A percentile compares a stretch with the other conserved stretches of the same genome.
Conservation (phyloP, 2,329 filamentous ascomycete species). For the Exophiala alcalophila region DNA sequence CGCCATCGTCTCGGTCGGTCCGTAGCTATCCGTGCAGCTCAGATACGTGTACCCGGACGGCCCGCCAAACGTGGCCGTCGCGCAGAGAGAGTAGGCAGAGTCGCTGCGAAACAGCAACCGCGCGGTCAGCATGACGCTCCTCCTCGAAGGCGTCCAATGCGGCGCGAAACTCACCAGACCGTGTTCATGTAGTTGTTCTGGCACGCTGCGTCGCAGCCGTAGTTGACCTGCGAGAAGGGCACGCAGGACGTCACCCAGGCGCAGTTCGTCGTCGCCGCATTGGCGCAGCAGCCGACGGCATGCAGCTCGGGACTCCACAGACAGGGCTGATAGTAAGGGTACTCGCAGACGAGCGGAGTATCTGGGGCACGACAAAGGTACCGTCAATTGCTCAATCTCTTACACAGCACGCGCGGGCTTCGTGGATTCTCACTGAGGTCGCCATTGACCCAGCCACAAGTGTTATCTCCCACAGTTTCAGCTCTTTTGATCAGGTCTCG, state of each 20-base stretch:
- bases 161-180: slow-evolving; percentile 13
- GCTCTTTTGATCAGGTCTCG: slow-evolving; percentile 6
- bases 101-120: too few species aligned
- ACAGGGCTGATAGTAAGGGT: slow-evolving; percentile 8
- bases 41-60: slow-evolving; percentile 12
- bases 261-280: slow-evolving; percentile 6
- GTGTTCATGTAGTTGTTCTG: slow-evolving; percentile 10
- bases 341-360: slow-evolving; percentile 8
- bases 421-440: slow-evolving; percentile 5
- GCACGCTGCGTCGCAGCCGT: slow-evolving; percentile 12
- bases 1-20: slow-evolving; percentile 10
- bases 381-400: background rate
- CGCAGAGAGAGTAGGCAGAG: slow-evolving; percentile 5
- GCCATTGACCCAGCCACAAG: slow-evolving; percentile 17
- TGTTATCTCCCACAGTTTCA: slow-evolving; percentile 6
- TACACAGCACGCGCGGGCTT: background rate
- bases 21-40: slow-evolving; percentile 10
- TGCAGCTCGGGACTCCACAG: slow-evolving; percentile 9
- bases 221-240: slow-evolving; percentile 9
- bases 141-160: too few species aligned
- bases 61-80: slow-evolving; percentile 12
- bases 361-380: slow-evolving; percentile 1
- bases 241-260: slow-evolving; percentile 12
- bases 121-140: background rate
- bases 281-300: slow-evolving; percentile 11